phyloP scores from a whole-genome alignment of 2,329 filamentous ascomycete genomes.

The Monilinia fructigena region DNA sequence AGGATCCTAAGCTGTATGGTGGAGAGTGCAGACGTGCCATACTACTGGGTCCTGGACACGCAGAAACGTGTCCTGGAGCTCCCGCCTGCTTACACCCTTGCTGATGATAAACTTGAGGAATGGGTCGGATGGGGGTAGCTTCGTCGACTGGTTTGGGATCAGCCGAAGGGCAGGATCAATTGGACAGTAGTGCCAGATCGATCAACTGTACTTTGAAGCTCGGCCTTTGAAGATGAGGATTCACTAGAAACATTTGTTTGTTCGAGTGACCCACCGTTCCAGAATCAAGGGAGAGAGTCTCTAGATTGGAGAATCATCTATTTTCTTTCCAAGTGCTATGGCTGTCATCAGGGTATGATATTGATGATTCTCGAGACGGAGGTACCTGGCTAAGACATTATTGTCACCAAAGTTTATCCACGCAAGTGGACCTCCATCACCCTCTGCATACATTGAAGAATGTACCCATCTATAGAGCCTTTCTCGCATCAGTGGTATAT shows the following conservation, averaged over 20 bases:
- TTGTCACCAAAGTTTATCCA: constrained; percentile 6
- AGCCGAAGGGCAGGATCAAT: too few relatives aligned
- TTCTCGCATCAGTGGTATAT: not conserved
- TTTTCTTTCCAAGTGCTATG: not conserved
- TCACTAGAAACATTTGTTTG: too few relatives aligned
- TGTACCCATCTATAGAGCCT: not conserved
- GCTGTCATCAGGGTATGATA: too few relatives aligned
- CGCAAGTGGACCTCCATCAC: not conserved
- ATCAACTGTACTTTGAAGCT: not conserved
- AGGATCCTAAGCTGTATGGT: not conserved
- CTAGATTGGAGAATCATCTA: not conserved
- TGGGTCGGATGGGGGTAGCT: not conserved
- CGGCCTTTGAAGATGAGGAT: not conserved
- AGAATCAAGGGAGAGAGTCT: not conserved
- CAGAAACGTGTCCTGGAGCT: not conserved
- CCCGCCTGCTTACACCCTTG: not conserved
- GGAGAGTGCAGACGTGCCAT: not conserved
- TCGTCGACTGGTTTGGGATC: not conserved
- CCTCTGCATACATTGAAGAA: not conserved
- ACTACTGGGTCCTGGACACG: not conserved
- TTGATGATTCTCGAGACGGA: not conserved
- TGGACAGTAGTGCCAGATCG: too few relatives aligned
- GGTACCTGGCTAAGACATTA: not conserved
- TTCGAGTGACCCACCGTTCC: not conserved
- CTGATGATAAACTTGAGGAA: not conserved